A percentile compares a stretch with the other conserved stretches of the same genome.
Evolutionary conservation across 2,329 filamentous ascomycete genomes (phyloP).

Genomic region (Cryphonectria naterciae): DNA sequence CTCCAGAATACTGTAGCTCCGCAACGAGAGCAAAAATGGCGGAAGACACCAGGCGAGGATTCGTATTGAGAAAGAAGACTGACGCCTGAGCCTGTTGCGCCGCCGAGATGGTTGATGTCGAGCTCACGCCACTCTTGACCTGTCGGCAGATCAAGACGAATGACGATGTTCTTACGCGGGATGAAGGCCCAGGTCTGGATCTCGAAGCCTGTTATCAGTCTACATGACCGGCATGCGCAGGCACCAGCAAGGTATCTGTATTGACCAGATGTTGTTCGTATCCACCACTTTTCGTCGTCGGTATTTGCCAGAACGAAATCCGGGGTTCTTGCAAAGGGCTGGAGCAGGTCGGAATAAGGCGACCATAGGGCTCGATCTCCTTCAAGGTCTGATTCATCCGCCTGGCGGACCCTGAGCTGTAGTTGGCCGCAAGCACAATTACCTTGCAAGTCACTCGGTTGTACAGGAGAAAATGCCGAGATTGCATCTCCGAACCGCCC

Average conservation of each 20-base stretch:
- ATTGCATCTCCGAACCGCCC: neutral
- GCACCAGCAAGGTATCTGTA: constrained; percentile 61
- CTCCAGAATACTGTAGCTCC: constrained; percentile 70
- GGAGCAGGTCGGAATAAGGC: constrained; percentile 56
- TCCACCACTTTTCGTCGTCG: constrained; percentile 61
- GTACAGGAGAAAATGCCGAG: neutral
- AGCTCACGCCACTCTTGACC: constrained; percentile 35
- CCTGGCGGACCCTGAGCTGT: constrained; percentile 45
- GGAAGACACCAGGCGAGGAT: constrained; percentile 56
- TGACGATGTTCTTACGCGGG: constrained; percentile 60
- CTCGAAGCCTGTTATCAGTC: constrained; percentile 63
- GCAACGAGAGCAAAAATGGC: constrained; percentile 66
- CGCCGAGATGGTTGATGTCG: constrained; percentile 36
- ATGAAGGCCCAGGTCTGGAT: constrained; percentile 70
- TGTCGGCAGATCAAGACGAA: constrained; percentile 40
- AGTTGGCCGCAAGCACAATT: constrained; percentile 6
- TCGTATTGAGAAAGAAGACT: constrained; percentile 44
- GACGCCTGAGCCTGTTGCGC: constrained; percentile 45
- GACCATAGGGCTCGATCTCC: constrained; percentile 42
- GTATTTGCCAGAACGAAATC: constrained; percentile 45
- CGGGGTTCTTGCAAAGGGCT: constrained; percentile 47
- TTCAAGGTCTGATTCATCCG: constrained; percentile 44
- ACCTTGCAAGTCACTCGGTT: neutral
- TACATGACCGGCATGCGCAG: constrained; percentile 66
- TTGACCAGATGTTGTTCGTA: constrained; percentile 45